Evolutionary conservation across 768 basidiomycete species (phyloP), one percentile per base, ranked within the genome.

Genomic region (Lentinus brumalis): DNA sequence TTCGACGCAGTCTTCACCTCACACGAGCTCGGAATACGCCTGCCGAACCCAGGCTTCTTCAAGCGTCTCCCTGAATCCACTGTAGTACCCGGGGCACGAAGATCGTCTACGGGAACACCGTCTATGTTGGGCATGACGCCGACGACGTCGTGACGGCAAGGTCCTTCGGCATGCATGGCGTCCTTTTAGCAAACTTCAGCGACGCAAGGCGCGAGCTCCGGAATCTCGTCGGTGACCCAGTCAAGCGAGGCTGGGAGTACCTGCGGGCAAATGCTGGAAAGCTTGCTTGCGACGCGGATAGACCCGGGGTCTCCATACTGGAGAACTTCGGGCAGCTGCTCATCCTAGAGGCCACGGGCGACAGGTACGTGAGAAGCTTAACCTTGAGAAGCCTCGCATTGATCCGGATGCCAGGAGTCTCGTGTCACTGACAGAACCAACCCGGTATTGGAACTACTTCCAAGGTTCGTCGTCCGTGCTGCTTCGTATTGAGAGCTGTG

Each of bases 301-400:
- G 53, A 15, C 50, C 35, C 5, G 77, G 80, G 26, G 66, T 78
- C 3, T 63, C 70, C 26, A 62, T 83, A 14, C 62, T 72, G 31
- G 83, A 85, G 66, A 86, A 85, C 63, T 86, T 85, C 57, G 77
- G 83, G 4, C 83, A 85, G 60, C 76, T 86, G 10, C 71, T 86
- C 4, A 82, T 85, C 35, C 69, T 84, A 8, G 84, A 86, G 58
- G 74, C 77, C 1, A 85, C 82, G 1, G 67, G 71, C 14, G 75
- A 85, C 63, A 69, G 64, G 83, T 83, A 61, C 50, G 75, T 66
- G 32, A 35, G 35, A 46, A 32, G 26, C 39, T 15, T 16, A 9
- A 45, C 44, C 44, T 45, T 45, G 18, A 47, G 39, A 35, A 63
- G 26, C 2, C 38, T 6, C 35, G 31, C 53, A 10, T 35, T n/a